Evolutionary conservation across 73 alveolate species (phyloP).

Genomic region (Paramecium octaurelia): DNA sequence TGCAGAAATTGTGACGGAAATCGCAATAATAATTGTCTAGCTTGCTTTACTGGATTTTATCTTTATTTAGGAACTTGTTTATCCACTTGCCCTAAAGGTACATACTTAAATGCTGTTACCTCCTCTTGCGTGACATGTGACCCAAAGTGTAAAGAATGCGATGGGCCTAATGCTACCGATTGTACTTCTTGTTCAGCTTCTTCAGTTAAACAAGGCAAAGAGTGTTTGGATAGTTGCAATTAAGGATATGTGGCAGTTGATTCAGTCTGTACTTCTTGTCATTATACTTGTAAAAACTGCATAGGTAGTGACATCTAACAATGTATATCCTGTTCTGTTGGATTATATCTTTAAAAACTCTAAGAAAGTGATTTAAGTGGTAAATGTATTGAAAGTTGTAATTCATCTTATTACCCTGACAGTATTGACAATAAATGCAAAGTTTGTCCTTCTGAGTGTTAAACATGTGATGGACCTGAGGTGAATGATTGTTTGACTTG

Average conservation of each 20-base stretch:
- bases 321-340: not conserved
- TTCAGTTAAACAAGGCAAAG: not conserved
- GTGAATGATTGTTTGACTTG: not conserved
- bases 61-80: not conserved
- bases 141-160: not conserved
- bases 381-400: not conserved
- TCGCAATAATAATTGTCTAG: not conserved
- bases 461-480: not conserved
- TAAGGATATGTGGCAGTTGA: not conserved
- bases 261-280: not conserved
- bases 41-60: not conserved
- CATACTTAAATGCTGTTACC: not conserved
- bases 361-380: not conserved
- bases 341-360: not conserved
- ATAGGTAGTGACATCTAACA: not conserved
- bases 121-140: not conserved
- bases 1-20: not conserved
- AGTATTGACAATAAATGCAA: not conserved
- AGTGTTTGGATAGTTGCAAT: not conserved
- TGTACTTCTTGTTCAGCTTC: not conserved
- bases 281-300: not conserved
- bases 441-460: not conserved
- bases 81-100: not conserved
- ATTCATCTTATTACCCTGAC: not conserved
- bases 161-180: not conserved